These are phyloP conservation scores for Isabelozyma rhagii DNA, from an alignment of 805 yeast species.

Conservation along the genomic window DNA sequence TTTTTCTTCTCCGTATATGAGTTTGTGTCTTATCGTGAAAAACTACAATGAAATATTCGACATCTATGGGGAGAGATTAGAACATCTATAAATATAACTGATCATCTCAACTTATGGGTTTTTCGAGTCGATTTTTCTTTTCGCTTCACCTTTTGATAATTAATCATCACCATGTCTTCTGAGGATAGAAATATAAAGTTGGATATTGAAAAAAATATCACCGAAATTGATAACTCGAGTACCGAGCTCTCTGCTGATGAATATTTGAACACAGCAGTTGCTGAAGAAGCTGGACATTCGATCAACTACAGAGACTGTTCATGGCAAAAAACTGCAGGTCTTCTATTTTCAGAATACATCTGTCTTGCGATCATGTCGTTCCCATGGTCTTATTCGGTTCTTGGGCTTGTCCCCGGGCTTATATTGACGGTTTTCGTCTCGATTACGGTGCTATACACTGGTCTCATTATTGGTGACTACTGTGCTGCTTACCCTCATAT, in stretches of 20 bases:
- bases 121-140: too few species aligned
- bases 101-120: too few species aligned
- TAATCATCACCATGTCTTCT: not conserved
- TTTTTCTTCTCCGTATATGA: too few species aligned
- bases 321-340: conserved; percentile 60
- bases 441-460: conserved; percentile 51
- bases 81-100: too few species aligned
- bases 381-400: conserved; percentile 61
- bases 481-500: conserved; percentile 52
- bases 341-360: conserved; percentile 56
- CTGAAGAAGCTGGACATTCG: conserved; percentile 12
- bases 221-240: not conserved
- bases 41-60: too few species aligned
- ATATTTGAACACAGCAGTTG: conserved; percentile 7
- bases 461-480: conserved; percentile 51
- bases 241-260: conserved; percentile 9
- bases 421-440: conserved; percentile 53
- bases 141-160: too few species aligned
- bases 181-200: not conserved
- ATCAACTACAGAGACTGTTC: conserved; percentile 53
- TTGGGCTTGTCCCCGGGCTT: conserved; percentile 58
- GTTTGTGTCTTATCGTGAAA: not conserved
- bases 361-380: conserved; percentile 64
- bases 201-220: not conserved
- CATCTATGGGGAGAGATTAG: not conserved